These are phyloP conservation scores for Cercospora citrullina DNA, from an alignment of 2,329 filamentous ascomycete species.

Conservation along the genomic window DNA sequence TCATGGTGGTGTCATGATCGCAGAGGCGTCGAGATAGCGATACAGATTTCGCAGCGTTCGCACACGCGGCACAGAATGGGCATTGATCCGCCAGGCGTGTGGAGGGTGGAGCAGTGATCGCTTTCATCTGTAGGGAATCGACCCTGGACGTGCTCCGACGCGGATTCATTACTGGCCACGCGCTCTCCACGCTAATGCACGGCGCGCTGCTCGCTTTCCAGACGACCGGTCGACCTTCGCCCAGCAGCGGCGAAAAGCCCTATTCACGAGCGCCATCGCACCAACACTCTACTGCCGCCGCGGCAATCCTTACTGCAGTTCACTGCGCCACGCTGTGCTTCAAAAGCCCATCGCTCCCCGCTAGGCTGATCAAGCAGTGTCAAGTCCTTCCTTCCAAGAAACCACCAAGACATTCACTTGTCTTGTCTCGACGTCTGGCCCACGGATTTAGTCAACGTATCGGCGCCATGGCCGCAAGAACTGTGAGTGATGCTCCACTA, in stretches of 20 bases:
- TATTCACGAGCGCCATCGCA: neutral
- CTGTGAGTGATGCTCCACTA: neutral
- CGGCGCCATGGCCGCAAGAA: neutral
- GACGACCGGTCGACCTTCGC: neutral
- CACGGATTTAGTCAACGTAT: neutral
- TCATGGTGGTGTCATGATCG: neutral
- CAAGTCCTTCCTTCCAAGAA: slow-evolving; percentile 1
- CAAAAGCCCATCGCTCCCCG: neutral
- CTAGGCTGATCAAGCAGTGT: neutral
- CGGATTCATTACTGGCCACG: neutral
- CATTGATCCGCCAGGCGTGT: neutral
- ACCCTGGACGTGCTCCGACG: neutral
- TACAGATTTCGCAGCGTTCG: neutral
- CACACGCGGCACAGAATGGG: neutral
- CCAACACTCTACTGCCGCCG: neutral
- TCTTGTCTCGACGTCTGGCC: neutral
- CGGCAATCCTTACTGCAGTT: neutral
- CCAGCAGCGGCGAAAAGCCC: neutral
- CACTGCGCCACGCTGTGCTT: neutral
- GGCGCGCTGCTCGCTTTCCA: neutral
- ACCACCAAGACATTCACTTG: neutral
- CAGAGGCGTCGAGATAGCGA: neutral
- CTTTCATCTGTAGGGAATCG: neutral
- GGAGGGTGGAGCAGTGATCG: neutral
- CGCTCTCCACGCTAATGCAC: neutral